Percentiles rank a stretch among this genome's conserved stretches.
phyloP scores from a whole-genome alignment of 2,329 filamentous ascomycete species.

The Verticillium nonalfalfae region DNA sequence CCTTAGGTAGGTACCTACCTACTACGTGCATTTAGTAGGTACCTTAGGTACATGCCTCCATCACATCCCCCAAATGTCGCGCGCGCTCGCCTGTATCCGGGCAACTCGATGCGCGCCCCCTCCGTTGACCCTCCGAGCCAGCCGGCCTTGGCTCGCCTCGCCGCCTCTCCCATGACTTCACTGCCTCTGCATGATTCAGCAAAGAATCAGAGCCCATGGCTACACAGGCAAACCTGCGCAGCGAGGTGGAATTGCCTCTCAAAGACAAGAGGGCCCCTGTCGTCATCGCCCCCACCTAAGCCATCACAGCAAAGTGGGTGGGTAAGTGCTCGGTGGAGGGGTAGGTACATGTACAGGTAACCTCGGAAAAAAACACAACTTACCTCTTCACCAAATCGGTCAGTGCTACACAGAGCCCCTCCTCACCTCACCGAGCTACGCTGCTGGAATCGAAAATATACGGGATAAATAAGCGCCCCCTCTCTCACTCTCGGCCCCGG shows the following conservation, averaged over 20 bases:
- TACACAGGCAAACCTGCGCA: not conserved
- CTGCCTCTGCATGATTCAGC: not conserved
- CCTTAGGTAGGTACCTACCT: too few relatives aligned
- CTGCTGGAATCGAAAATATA: not conserved
- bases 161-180: not conserved
- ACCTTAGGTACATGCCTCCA: too few relatives aligned
- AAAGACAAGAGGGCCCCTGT: not conserved
- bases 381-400: not conserved
- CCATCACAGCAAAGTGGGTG: not conserved
- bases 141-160: too few relatives aligned
- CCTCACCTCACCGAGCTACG: too few relatives aligned
- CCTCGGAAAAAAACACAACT: not conserved
- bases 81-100: too few relatives aligned
- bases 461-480: not conserved
- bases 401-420: not conserved
- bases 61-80: too few relatives aligned
- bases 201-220: not conserved
- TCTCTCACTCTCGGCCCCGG: not conserved
- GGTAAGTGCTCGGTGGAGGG: not conserved
- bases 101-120: too few relatives aligned
- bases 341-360: not conserved
- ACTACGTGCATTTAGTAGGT: too few relatives aligned
- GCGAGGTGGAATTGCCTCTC: not conserved
- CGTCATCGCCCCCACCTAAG: not conserved
- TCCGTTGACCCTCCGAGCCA: too few relatives aligned